Conservation (phyloP, 306 rosid genomes). For the Sicyos edulis region DNA sequence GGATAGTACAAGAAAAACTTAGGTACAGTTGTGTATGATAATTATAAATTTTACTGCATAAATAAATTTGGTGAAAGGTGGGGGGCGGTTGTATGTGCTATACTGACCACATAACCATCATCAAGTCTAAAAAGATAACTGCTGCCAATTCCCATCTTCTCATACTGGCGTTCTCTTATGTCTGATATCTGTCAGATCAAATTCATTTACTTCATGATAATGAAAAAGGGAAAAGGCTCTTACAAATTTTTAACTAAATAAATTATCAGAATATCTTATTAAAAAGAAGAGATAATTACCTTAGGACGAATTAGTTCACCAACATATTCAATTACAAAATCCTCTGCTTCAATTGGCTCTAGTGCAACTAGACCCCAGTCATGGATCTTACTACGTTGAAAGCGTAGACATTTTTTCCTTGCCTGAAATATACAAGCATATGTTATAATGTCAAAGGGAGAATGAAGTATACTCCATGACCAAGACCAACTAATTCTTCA, state of each 20-base stretch:
- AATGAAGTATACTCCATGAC: constrained; percentile 17
- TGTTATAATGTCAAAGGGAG: constrained; percentile 20
- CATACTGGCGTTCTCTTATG: constrained; percentile 81
- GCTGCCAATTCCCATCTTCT: constrained; percentile 97
- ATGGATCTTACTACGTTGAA: constrained; percentile 93
- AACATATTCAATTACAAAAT: constrained; percentile 90
- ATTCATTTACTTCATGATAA: constrained; percentile 1
- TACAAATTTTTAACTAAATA: background rate
- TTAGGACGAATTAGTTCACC: constrained; percentile 92
- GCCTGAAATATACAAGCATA: constrained; percentile 46
- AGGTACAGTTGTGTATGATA: background rate
- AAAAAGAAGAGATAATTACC: constrained; percentile 38
- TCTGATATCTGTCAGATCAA: constrained; percentile 72
- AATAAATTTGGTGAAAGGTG: background rate
- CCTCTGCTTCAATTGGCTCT: constrained; percentile 94
- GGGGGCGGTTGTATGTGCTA: background rate
- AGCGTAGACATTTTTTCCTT: constrained; percentile 72
- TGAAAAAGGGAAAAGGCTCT: background rate
- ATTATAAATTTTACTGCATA: background rate
- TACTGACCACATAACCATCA: constrained; percentile 96
- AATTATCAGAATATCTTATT: background rate
- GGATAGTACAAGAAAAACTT: background rate
- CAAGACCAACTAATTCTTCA: constrained; percentile 17
- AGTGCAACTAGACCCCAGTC: constrained; percentile 98
- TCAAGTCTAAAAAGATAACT: constrained; percentile 96